Base-by-base conservation (phyloP, 345 rosid genomes). In the Syzygium aromaticum region DNA sequence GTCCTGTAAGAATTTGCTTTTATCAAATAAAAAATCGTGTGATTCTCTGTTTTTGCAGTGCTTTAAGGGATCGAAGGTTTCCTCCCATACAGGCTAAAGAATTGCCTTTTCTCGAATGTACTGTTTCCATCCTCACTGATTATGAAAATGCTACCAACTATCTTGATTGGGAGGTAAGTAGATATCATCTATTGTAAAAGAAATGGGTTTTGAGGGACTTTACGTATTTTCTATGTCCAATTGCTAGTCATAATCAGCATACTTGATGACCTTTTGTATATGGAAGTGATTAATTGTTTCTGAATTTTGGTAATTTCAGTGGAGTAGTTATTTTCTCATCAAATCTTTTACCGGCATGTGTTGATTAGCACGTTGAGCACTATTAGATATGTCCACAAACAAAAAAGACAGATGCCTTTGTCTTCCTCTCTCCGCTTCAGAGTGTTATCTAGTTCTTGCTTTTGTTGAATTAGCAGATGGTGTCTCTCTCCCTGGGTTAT, bases 91-190 rank as follows among this genome's bases (percentile, higher is more conserved):
- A 95, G 87, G 93, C 98, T 80, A 95, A 94, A 91, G 99, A 98
- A 91, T 89, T 98, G 95, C 98, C 99, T 86, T 87, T 82, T 85
- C 90, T 98, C 88, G 98, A 96, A 87, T 98, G 99, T 89, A 96
- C 99, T 5, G 99, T 98, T 85, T 98, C 99, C 49, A 89, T 98
- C 90, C 86, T 96, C 88, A 91, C 98, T 88, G 88, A 96, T 90
- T 96, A 95, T 92, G 99, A 96, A 93, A 87, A 85, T 85, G 98
- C 95, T 92, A 91, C 94, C 88, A 90, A 91, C 91, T 94, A 96
- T 92, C 96, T 95, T 90, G 99, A 96, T 86, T 98, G 99, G 99
- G 99, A 98, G 99, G 99, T 95, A 92, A 88, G 92, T 51, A 52
- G 22, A 77, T 67, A 33, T 73, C 46, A 73, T 38, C 49, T 73